Evolutionary conservation across 1,284 basidiomycete species (phyloP), one percentile per base, ranked within the genome.

Genomic region (Papiliotrema fonsecae): DNA sequence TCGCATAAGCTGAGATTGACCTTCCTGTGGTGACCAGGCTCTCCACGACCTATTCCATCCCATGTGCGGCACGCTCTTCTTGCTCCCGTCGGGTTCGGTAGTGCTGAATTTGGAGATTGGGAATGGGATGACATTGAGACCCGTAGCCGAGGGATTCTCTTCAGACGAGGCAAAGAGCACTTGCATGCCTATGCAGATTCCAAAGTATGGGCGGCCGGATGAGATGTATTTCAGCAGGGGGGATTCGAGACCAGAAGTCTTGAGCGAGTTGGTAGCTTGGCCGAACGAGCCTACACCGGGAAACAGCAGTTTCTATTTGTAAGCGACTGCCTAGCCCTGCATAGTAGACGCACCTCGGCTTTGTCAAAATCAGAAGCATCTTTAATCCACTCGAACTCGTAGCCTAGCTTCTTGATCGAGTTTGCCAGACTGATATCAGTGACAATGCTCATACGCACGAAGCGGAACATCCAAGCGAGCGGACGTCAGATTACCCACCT

Each of bases 171-270:
- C 77, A 75, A 94, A 98, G 50, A 99, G 86, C 49, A 93, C 83
- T 73, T 97, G 92, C 84, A 97, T 86, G 63, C 92, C 96, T 65
- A 99, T 91, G 76, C 96, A 99, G 78, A 99, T 98, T 37, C 90
- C 90, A 74, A 92, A 90, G 76, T 96, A 98, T 0, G 96, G 96
- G 66, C 82, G 84, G 28, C 96, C 96, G 13, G 88, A 90, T 19
- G 77, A 75, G 60, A 98, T 86, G 75, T 97, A 98, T 46, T 80
- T 73, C 52, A 81, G 82, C 45, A 99, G 78, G 30, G 90, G 91
- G 58, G 88, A 82, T 28, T 86, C 78, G 51, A 93, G 82, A 30
- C 87, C 89, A 57, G 85, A 84, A 16, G 78, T 69, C 36, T 78
- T 74, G 41, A 99, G 82, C 49, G 87, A 85, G 45, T 81, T 77